phyloP scores from a whole-genome alignment of 1,139 yeast genomes.

The Saccharomycopsis hybrid region DNA sequence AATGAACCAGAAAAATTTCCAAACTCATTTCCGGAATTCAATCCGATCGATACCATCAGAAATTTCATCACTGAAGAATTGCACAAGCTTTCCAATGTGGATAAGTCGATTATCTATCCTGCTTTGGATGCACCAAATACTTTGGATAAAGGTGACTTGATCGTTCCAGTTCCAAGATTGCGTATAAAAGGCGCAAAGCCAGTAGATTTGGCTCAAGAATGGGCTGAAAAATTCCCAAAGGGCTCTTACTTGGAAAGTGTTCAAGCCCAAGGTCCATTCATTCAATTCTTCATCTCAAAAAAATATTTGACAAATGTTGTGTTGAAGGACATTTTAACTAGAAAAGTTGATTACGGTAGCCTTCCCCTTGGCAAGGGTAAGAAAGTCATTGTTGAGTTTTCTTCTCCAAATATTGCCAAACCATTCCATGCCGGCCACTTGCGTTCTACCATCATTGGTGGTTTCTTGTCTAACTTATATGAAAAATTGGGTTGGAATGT shows the following conservation, averaged over 20 bases:
- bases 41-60: conserved; percentile 78
- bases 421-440: conserved; percentile 99
- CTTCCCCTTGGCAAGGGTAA: conserved; percentile 71
- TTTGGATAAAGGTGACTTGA: conserved; percentile 86
- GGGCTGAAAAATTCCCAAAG: conserved; percentile 65
- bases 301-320: conserved; percentile 60
- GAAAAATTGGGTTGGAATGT: conserved; percentile 91
- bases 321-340: conserved; percentile 61
- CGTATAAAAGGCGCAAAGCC: conserved; percentile 85
- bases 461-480: conserved; percentile 86
- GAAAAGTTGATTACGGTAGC: conserved; percentile 61
- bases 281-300: conserved; percentile 81
- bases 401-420: conserved; percentile 97
- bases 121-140: conserved; percentile 86
- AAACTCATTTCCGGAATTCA: conserved; percentile 62
- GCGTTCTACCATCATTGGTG: conserved; percentile 97
- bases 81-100: conserved; percentile 66
- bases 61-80: conserved; percentile 82
- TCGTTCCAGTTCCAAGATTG: conserved; percentile 89
- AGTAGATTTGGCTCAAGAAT: conserved; percentile 74
- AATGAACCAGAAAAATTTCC: conserved; percentile 32
- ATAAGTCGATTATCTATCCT: conserved; percentile 62
- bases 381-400: conserved; percentile 76
- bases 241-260: conserved; percentile 66
- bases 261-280: conserved; percentile 81